A percentile compares a stretch with the other conserved stretches of the same genome.
These are phyloP conservation scores for Calonectria pauciramosa DNA, from an alignment of 2,329 filamentous ascomycete species.

Conservation along the genomic window DNA sequence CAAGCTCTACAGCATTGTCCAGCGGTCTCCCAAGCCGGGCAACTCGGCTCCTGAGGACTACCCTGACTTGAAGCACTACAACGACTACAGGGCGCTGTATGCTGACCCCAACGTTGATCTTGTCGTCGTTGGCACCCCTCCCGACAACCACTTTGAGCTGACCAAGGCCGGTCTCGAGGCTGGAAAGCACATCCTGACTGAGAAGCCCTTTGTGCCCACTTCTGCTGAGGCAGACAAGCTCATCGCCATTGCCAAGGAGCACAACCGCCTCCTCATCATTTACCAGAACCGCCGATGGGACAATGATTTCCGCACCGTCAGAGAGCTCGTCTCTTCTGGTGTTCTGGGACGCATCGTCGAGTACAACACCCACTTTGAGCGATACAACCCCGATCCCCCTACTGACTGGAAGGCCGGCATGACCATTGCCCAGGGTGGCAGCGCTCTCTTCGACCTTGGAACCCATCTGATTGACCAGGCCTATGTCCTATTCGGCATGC, in stretches of 20 bases:
- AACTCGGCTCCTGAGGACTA: constrained; percentile 79
- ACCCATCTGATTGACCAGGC: constrained; percentile 84
- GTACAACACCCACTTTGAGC: constrained; percentile 86
- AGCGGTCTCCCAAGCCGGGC: constrained; percentile 74
- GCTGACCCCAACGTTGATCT: constrained; percentile 76
- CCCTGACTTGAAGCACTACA: constrained; percentile 75
- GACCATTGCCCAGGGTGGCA: constrained; percentile 72
- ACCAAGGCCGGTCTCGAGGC: constrained; percentile 74
- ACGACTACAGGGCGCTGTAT: constrained; percentile 72
- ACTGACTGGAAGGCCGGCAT: constrained; percentile 77
- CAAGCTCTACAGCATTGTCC: constrained; percentile 81
- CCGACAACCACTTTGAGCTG: constrained; percentile 77
- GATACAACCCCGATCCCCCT: constrained; percentile 73
- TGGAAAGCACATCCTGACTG: constrained; percentile 84
- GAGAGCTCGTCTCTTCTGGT: constrained; percentile 70
- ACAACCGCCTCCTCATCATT: constrained; percentile 71
- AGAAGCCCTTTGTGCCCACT: constrained; percentile 87
- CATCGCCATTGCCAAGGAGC: constrained; percentile 65
- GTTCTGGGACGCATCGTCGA: constrained; percentile 80
- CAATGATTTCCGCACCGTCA: constrained; percentile 79
- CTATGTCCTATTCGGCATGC: constrained; percentile 78
- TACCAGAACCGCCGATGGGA: constrained; percentile 86
- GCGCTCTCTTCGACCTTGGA: constrained; percentile 81
- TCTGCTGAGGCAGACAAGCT: constrained; percentile 76
- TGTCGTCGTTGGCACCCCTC: constrained; percentile 79